Base-by-base conservation (phyloP, 1,139 yeast species). In the Protomyces lactucae-debilis region DNA sequence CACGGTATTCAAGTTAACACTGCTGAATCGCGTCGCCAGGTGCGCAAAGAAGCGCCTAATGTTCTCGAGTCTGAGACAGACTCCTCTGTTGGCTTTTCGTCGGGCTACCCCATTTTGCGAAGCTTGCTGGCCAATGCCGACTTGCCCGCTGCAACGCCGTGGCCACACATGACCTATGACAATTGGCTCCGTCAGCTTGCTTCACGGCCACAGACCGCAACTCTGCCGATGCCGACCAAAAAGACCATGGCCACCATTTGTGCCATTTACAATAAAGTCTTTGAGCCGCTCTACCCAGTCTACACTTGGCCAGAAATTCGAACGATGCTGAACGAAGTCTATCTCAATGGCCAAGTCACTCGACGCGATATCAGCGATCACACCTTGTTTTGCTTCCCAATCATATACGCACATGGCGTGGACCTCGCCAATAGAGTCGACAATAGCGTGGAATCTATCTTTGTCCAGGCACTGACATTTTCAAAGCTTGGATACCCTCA, bases 111-210 rank as follows among this genome's bases (percentile, higher is more conserved):
- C 12, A 10, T 59, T 10, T 25, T 59, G 14, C 37, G 43, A 4
- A 51, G 23, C 10, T 52, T 59, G 32, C 25, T 59, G 36, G 14
- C 23, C 12, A 21, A 3, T 35, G 18, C 57, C 10, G 57, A 52
- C n/a, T 39, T 59, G n/a, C 57, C 56, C 18, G 21, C 23, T 9
- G 37, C 39, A 16, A 14, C 43, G n/a, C 56, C 52, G 14, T 59
- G 63, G 63, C 63, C 63, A 14, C 57, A 36, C 16, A 25, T 59
- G 23, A 55, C 36, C 10, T 52, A 48, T 51, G 46, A 52, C 23
- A 18, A 37, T 14, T 59, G 43, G 36, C 45, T 59, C 23, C 36
- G 35, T 18, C 52, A 52, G 18, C 43, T 59, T 55, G 36, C 43
- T 10, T 40, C 43, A 28, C 39, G 37, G 52, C 36, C 32, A 18